A percentile compares a stretch with the other conserved stretches of the same genome.
phyloP scores from a whole-genome alignment of 2,329 filamentous ascomycete species.

The Colletotrichum spaethianum region DNA sequence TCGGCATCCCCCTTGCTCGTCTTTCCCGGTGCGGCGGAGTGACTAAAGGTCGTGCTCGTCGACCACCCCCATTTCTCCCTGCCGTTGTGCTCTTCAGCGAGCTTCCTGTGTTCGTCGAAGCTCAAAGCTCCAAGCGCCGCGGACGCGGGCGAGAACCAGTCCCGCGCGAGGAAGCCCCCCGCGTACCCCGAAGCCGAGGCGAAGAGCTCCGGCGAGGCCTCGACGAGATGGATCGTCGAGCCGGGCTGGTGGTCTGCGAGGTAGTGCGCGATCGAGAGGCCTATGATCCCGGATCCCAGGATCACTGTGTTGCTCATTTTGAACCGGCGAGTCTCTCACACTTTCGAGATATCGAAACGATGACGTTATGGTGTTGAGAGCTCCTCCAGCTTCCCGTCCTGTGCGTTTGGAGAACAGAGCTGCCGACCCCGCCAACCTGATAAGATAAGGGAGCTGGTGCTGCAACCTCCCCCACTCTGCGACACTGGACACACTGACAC shows the following conservation, averaged over 20 bases:
- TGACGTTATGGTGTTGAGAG: background rate
- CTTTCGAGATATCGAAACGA: background rate
- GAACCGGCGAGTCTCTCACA: background rate
- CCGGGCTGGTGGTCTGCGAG: constrained; percentile 66
- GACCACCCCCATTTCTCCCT: constrained; percentile 65
- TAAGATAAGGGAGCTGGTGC: constrained; percentile 10
- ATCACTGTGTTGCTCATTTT: constrained; percentile 71
- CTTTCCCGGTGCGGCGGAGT: constrained; percentile 54
- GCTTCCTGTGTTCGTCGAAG: constrained; percentile 76
- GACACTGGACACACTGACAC: constrained; percentile 6
- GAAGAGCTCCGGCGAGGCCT: constrained; percentile 70
- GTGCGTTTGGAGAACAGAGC: background rate
- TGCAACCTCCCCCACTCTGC: background rate
- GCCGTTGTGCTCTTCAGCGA: constrained; percentile 74
- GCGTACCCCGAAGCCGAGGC: constrained; percentile 81
- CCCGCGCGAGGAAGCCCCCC: constrained; percentile 79
- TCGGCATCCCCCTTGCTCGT: constrained; percentile 65
- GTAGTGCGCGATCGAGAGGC: constrained; percentile 80
- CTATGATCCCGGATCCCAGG: constrained; percentile 79
- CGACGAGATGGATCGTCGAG: constrained; percentile 62
- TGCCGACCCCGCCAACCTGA: constrained; percentile 9
- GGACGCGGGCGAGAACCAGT: constrained; percentile 77
- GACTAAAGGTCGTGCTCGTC: constrained; percentile 71
- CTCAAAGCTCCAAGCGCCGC: constrained; percentile 75
- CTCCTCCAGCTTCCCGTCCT: background rate